These are phyloP conservation scores for Glarea lozoyensis DNA, from an alignment of 495 filamentous ascomycete species.

Conservation along the genomic window DNA sequence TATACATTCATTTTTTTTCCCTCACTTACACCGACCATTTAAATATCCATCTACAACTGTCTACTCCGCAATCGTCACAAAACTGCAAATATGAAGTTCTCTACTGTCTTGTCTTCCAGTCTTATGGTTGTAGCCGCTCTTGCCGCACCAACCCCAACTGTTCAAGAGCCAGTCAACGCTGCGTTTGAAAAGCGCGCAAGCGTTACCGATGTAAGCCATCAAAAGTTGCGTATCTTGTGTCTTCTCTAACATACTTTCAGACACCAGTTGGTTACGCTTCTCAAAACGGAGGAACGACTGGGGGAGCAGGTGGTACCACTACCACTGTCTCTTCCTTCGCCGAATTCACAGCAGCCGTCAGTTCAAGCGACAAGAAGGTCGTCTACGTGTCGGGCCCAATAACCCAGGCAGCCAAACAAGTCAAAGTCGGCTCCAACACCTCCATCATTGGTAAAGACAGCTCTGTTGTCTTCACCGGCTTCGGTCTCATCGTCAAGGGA, in stretches of 20 bases:
- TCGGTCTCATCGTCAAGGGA: conserved; percentile 38
- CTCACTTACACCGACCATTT: too few species aligned
- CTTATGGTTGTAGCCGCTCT: background rate
- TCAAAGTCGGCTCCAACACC: conserved; percentile 14
- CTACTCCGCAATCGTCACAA: too few species aligned
- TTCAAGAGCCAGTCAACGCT: background rate
- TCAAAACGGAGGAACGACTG: conserved; percentile 45
- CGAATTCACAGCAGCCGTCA: conserved; percentile 40
- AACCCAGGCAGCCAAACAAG: conserved; percentile 13
- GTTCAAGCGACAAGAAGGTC: conserved; percentile 33
- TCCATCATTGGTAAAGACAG: conserved; percentile 8
- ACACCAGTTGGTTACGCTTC: conserved; percentile 28
- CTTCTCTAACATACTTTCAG: background rate
- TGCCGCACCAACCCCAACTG: conserved; percentile 1
- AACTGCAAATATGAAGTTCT: background rate
- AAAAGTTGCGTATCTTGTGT: background rate
- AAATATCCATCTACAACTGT: too few species aligned
- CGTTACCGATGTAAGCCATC: background rate
- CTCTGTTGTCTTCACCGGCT: conserved; percentile 24
- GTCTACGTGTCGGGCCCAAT: conserved; percentile 41
- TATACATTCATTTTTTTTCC: too few species aligned
- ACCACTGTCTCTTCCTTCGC: conserved; percentile 50
- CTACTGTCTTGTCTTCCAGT: background rate
- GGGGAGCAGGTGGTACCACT: conserved; percentile 48
- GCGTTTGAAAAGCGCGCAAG: background rate